Conservation (phyloP, 257 asterid species). For the Thymus quinquecostatus region DNA sequence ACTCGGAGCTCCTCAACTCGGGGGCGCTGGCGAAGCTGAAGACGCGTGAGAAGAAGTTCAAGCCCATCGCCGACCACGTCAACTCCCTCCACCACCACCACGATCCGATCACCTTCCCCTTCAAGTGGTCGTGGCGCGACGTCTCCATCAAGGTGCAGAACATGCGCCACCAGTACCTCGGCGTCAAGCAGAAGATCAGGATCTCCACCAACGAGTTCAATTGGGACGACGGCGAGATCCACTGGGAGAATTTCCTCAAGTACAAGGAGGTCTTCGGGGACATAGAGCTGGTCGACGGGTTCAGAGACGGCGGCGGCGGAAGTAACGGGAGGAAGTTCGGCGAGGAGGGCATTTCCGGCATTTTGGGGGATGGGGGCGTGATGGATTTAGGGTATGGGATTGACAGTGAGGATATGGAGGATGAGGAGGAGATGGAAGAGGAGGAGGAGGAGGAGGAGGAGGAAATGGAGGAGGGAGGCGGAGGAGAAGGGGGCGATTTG, state of each 20-base stretch:
- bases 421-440: conserved; percentile 48
- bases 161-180: conserved; percentile 97
- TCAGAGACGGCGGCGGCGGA: background rate
- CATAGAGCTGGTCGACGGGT: conserved; percentile 55
- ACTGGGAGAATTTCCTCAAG: conserved; percentile 88
- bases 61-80: conserved; percentile 93
- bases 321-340: conserved; percentile 38
- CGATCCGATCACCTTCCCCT: conserved; percentile 81
- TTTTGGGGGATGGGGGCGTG: conserved; percentile 38
- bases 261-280: conserved; percentile 94
- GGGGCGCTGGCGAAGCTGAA: conserved; percentile 81
- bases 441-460: conserved; percentile 56
- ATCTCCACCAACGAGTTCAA: conserved; percentile 60
- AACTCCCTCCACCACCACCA: conserved; percentile 74
- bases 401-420: conserved; percentile 61
- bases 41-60: conserved; percentile 94
- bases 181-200: conserved; percentile 93
- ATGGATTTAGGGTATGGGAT: conserved; percentile 51
- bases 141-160: conserved; percentile 92
- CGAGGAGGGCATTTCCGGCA: conserved; percentile 41
- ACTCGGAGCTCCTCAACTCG: conserved; percentile 71
- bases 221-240: conserved; percentile 89
- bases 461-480: conserved; percentile 36
- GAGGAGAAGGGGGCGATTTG: conserved; percentile 35
- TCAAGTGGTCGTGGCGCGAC: conserved; percentile 98